Evolutionary conservation across 2,329 filamentous ascomycete genomes (phyloP), one percentile per base, ranked within the genome.

Genomic region (Penicillium sp.): DNA sequence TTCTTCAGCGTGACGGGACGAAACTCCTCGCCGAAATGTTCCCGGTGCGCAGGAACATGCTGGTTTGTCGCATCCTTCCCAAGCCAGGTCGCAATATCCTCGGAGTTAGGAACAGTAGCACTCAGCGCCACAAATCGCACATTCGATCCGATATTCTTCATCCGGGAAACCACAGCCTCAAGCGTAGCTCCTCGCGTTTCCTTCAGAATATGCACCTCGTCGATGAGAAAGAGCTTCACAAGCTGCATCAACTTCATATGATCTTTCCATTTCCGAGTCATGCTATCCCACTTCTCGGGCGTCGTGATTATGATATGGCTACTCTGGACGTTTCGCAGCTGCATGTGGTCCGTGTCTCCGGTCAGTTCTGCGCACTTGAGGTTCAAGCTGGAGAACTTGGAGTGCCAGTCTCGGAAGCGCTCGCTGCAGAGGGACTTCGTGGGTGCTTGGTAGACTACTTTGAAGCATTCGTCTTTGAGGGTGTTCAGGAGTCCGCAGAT

Each of bases 221-320:
- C 91, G 55, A 96, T 92, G 21, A 96, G 81, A 61, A 94, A 91
- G 0, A 96, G 77, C 59, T 88, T 89, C 45, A 96, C 84, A 61
- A 93, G 80, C 58, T 88, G 83, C 74, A 96, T 85, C 19, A 96
- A 77, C 62, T 82, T 89, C 52, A 83, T 82, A 66, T 96, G 89
- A 65, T 96, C 91, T 65, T 87, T 86, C 91, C 91, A 96, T 69
- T 91, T 93, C 19, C 91, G 82, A 0, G 91, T 96, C 71, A 94
- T 87, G 59, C 90, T 93, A 70, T 96, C 91, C 91, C 91, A 96
- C 69, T 96, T 96, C 73, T 96, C 91, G 0, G 91, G 91, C 0
- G 91, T 96, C 0, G 91, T 94, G 61, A 96, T 83, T 63, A 96
- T 93, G 61, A 96, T 90, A 47, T 87, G 87, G 3, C 90, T 90